Evolutionary conservation across 331 rosid species (phyloP).

Genomic region (Ulmus americana): DNA sequence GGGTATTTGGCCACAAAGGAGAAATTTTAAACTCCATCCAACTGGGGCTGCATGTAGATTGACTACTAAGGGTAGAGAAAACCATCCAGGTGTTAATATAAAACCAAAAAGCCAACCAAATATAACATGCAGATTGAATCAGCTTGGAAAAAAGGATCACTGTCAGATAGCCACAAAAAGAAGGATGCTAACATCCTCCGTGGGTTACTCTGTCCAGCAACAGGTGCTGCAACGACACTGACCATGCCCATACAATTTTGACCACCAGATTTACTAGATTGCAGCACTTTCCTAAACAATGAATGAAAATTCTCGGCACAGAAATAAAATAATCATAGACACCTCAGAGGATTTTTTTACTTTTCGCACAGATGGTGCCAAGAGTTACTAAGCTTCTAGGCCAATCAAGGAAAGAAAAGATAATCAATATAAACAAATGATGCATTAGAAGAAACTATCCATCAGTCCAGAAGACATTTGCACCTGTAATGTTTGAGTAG

Average conservation of each 20-base stretch:
- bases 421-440: background rate
- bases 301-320: background rate
- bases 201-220: background rate
- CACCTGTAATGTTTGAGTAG: slow-evolving; percentile 18
- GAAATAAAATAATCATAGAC: background rate
- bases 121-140: background rate
- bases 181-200: background rate
- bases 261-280: background rate
- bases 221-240: background rate
- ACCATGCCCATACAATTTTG: background rate
- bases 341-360: background rate
- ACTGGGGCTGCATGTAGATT: background rate
- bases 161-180: background rate
- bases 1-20: background rate
- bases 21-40: background rate
- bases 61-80: background rate
- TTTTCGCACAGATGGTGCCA: background rate
- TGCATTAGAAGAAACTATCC: background rate
- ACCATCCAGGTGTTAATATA: background rate
- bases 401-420: background rate
- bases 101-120: background rate
- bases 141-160: background rate
- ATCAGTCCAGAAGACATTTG: background rate
- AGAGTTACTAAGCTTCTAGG: background rate
- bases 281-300: background rate